These are phyloP conservation scores for Claviceps cyperi DNA, from an alignment of 2,329 filamentous ascomycete species.

Conservation along the genomic window DNA sequence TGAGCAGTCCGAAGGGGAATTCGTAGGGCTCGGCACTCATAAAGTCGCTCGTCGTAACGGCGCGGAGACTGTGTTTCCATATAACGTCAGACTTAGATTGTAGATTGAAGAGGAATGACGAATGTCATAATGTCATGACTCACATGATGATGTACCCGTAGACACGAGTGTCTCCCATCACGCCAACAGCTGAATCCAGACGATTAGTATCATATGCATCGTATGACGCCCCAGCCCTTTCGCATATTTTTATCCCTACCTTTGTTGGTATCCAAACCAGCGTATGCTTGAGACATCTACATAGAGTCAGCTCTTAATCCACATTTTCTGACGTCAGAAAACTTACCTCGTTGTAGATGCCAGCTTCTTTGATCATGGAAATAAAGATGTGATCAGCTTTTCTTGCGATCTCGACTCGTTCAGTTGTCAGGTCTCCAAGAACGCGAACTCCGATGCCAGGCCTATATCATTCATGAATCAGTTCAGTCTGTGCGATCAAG, in stretches of 20 bases:
- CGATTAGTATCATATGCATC: neutral
- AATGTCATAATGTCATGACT: neutral
- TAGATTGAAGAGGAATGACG: neutral
- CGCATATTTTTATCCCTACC: slow-evolving; percentile 2
- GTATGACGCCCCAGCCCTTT: too few relatives aligned
- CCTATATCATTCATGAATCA: slow-evolving; percentile 24
- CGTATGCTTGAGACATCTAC: slow-evolving; percentile 16
- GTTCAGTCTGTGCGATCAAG: neutral
- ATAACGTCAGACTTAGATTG: neutral
- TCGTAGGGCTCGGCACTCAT: slow-evolving; percentile 58
- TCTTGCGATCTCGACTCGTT: slow-evolving; percentile 66
- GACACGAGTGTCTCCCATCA: slow-evolving; percentile 15
- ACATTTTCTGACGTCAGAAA: neutral
- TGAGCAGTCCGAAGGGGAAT: slow-evolving; percentile 51
- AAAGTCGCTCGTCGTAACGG: slow-evolving; percentile 5
- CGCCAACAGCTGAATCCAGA: slow-evolving; percentile 5
- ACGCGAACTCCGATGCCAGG: slow-evolving; percentile 58
- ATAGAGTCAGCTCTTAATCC: slow-evolving; percentile 4
- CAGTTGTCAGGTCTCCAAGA: slow-evolving; percentile 68
- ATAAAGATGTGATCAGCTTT: slow-evolving; percentile 70
- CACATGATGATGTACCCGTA: slow-evolving; percentile 18
- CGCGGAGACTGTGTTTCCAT: slow-evolving; percentile 1
- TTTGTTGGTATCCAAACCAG: slow-evolving; percentile 12
- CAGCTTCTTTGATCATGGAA: slow-evolving; percentile 55
- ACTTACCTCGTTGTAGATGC: slow-evolving; percentile 48